These are phyloP conservation scores for Coprinopsis cinerea DNA, from an alignment of 768 basidiomycete genomes.

Conservation along the genomic window DNA sequence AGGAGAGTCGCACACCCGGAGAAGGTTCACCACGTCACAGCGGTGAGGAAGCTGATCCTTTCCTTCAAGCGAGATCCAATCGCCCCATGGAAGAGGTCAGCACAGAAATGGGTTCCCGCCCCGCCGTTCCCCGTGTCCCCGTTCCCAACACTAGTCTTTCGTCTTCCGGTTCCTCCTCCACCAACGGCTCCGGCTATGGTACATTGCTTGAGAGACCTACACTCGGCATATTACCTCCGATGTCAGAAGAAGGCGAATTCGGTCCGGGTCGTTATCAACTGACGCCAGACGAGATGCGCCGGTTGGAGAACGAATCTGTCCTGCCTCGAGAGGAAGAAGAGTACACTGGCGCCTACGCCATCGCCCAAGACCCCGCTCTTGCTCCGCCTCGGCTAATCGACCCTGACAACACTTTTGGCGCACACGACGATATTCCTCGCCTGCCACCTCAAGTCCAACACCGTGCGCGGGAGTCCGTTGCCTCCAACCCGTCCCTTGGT, in stretches of 20 bases:
- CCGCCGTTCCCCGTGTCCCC: conserved; percentile 27
- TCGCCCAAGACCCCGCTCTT: conserved; percentile 21
- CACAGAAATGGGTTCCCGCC: conserved; percentile 18
- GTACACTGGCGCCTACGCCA: conserved; percentile 25
- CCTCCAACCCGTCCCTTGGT: conserved; percentile 17
- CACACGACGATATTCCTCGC: conserved; percentile 16
- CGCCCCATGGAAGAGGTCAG: conserved; percentile 8
- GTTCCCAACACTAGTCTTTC: conserved; percentile 34
- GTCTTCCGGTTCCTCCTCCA: conserved; percentile 35
- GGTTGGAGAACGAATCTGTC: conserved; percentile 30
- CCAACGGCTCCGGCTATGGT: conserved; percentile 40
- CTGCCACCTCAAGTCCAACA: conserved; percentile 16
- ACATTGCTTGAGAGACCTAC: conserved; percentile 37
- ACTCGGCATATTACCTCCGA: conserved; percentile 28
- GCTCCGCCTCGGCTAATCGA: conserved; percentile 32
- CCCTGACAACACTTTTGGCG: conserved; percentile 20
- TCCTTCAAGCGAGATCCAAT: conserved; percentile 37
- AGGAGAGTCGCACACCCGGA: conserved; percentile 38
- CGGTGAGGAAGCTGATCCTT: conserved; percentile 65
- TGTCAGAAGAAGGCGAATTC: conserved; percentile 26
- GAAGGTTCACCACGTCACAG: conserved; percentile 65
- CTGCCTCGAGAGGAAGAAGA: conserved; percentile 22
- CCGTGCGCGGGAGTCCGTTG: conserved; percentile 27
- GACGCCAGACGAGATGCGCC: conserved; percentile 31
- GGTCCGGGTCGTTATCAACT: conserved; percentile 26